Evolutionary conservation across 352 stramenopile species (phyloP).

Genomic region (Phytophthora kernoviae): DNA sequence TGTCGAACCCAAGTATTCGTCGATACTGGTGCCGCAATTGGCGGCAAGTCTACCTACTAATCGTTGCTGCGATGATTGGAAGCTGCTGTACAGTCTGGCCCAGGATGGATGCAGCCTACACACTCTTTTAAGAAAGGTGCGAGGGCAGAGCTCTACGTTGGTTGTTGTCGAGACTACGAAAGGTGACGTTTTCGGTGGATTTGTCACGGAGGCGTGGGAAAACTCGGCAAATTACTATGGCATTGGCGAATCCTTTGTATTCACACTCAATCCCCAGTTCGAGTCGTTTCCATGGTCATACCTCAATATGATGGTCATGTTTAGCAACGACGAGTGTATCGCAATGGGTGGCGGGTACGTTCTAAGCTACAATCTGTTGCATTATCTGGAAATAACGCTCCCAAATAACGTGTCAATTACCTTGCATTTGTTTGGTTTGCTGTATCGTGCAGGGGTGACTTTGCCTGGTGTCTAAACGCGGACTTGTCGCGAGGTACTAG

Average conservation of each 20-base stretch:
- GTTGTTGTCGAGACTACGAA: constrained; percentile 67
- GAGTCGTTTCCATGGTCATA: constrained; percentile 68
- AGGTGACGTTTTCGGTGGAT: constrained; percentile 73
- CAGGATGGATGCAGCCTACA: constrained; percentile 76
- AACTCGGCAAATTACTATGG: constrained; percentile 69
- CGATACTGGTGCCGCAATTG: constrained; percentile 63
- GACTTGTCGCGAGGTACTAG: constrained; percentile 67
- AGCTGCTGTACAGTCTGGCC: constrained; percentile 60
- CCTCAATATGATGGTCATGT: constrained; percentile 73
- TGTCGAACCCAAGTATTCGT: constrained; percentile 44
- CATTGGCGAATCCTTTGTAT: constrained; percentile 75
- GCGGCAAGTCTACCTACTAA: constrained; percentile 56
- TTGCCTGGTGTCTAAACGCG: constrained; percentile 71
- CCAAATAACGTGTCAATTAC: no score
- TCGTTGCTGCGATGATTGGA: constrained; percentile 70
- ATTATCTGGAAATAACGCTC: no score
- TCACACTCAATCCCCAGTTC: constrained; percentile 63
- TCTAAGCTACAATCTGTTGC: no score
- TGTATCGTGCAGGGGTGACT: constrained; percentile 40
- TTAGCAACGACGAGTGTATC: constrained; percentile 69
- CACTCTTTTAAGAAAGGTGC: constrained; percentile 53
- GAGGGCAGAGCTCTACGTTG: constrained; percentile 46
- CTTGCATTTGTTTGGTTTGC: no score
- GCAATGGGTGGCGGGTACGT: constrained; percentile 77
- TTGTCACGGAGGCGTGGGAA: constrained; percentile 51